Percentiles rank a stretch among this genome's conserved stretches.
Evolutionary conservation across 345 rosid species (phyloP).

Genomic region (Salix udensis): DNA sequence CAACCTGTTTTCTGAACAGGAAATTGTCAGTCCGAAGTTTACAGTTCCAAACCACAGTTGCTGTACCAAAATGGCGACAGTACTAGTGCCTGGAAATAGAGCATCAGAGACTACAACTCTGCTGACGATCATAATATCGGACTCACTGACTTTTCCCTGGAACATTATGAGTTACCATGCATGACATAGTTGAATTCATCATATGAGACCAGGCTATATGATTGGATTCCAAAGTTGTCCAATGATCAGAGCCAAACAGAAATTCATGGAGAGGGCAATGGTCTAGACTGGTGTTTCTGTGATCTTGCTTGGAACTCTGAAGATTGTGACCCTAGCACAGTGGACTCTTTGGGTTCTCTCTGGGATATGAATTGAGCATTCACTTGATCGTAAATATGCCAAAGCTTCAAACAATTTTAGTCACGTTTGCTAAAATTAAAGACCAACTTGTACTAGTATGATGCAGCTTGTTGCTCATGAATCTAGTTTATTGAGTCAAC

Average conservation of each 20-base stretch:
- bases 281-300: conserved; percentile 13
- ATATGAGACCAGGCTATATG: conserved; percentile 41
- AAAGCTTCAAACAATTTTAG: background rate
- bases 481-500: no score
- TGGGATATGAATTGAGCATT: conserved; percentile 13
- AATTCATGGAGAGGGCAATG: conserved; percentile 18
- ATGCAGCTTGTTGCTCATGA: background rate
- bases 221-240: conserved; percentile 51
- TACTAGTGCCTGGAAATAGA: conserved; percentile 12
- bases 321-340: conserved; percentile 8
- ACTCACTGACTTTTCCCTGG: conserved; percentile 9
- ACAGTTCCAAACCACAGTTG: conserved; percentile 15
- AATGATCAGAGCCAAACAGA: conserved; percentile 27
- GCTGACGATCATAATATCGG: conserved; percentile 8
- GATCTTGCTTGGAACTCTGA: conserved; percentile 4
- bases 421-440: background rate
- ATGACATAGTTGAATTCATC: conserved; percentile 37
- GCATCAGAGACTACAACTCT: conserved; percentile 8
- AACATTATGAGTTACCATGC: conserved; percentile 2
- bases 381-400: background rate
- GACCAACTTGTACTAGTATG: background rate
- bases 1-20: background rate
- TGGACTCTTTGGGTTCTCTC: conserved; percentile 7
- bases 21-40: conserved; percentile 8
- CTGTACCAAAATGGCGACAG: conserved; percentile 3